Base-by-base conservation (phyloP, 140 eudicot genomes). In the Stevia rebaudiana region DNA sequence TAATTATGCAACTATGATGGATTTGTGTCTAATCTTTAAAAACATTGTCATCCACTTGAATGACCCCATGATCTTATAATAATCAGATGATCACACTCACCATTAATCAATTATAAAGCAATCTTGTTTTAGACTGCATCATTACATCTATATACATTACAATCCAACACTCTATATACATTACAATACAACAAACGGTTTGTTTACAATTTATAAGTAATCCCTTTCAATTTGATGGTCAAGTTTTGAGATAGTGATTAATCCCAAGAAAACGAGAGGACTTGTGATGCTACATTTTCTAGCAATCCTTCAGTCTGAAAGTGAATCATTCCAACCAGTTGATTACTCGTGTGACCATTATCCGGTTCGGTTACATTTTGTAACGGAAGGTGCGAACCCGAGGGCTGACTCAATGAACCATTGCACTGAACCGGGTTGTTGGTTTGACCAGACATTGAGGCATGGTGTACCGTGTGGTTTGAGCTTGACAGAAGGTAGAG, bases 401-500 rank as follows among this genome's bases (percentile, higher is more conserved):
- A 46, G 30, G 71, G 64, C 39, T 49, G 73, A 68, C 28, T 28
- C n/a, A 63, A 15, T n/a, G 68, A 39, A 43, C 64, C 79, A 63
- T 41, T 33, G 66, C 49, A 40, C 69, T 64, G 77, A 25, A 50
- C 56, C 59, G 65, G 61, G 73, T 53, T 56, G 73, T 61, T 49
- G 52, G 54, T 71, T 43, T 58, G 68, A 22, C 61, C 48, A 51
- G 63, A 41, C 69, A 42, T 16, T n/a, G 62, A 10, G 18, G 52
- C 9, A 52, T 51, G 37, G 22, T 71, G 73, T 12, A 30, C 23
- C 49, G 57, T 61, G 44, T 61, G 35, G 30, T 81, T 59, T 74
- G 87, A 78, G 22, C 78, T 59, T 82, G 87, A 82, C 84, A 82
- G 87, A 82, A 82, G 87, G 78, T 83, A 82, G 84, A 63, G 84